Evolutionary conservation across 2,329 filamentous ascomycete genomes (phyloP).

Genomic region (Pezicula neosporulosa): DNA sequence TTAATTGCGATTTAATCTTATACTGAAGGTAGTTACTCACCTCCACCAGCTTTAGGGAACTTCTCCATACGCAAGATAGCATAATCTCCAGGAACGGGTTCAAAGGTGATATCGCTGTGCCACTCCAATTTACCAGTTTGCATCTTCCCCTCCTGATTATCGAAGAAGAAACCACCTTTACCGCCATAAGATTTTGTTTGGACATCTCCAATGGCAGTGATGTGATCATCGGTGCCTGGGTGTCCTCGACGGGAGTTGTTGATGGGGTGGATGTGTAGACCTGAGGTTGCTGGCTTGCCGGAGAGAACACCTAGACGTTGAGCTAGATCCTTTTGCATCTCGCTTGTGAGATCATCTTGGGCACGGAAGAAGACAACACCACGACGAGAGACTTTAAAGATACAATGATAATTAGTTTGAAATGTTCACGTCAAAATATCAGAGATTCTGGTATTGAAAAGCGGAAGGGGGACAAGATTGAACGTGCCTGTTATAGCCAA

Average conservation of each 20-base stretch:
- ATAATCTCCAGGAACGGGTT: constrained; percentile 58
- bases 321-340: constrained; percentile 63
- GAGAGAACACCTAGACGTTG: constrained; percentile 54
- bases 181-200: constrained; percentile 39
- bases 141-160: constrained; percentile 29
- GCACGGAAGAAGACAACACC: constrained; percentile 67
- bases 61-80: constrained; percentile 26
- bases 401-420: background rate
- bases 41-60: constrained; percentile 13
- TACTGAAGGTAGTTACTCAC: too few species aligned
- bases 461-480: background rate
- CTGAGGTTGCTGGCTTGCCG: constrained; percentile 50
- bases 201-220: constrained; percentile 63
- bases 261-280: constrained; percentile 59
- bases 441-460: background rate
- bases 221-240: constrained; percentile 40
- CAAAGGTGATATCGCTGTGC: constrained; percentile 61
- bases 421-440: too few species aligned
- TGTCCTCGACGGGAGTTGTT: constrained; percentile 49
- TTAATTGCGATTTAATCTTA: too few species aligned
- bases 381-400: constrained; percentile 56
- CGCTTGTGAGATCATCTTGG: constrained; percentile 57
- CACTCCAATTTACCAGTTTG: constrained; percentile 37
- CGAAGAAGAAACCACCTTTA: background rate
- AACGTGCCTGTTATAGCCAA: constrained; percentile 41